Evolutionary conservation across 805 yeast species (phyloP).

Genomic region (Hyphopichia homilentoma): DNA sequence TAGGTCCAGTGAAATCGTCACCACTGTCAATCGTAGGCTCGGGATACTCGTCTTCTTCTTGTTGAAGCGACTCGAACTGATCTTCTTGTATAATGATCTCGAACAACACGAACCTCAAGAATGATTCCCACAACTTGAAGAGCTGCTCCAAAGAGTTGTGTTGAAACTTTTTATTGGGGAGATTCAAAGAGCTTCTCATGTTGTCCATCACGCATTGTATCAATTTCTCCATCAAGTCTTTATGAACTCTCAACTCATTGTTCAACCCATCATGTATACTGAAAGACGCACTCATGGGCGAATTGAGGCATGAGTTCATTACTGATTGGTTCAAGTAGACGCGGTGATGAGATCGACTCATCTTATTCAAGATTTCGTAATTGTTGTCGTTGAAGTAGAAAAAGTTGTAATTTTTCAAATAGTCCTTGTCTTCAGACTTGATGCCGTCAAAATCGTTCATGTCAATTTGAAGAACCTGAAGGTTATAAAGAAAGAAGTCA

Average conservation of each 20-base stretch:
- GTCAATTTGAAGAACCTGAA: slow-evolving; percentile 8
- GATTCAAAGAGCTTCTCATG: slow-evolving; percentile 9
- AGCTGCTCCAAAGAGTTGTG: slow-evolving; percentile 4
- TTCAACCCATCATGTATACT: slow-evolving; percentile 2
- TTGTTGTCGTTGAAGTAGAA: slow-evolving; percentile 19
- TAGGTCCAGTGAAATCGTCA: background rate
- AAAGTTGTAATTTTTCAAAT: slow-evolving; percentile 9
- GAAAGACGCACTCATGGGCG: background rate
- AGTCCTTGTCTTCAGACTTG: slow-evolving; percentile 2
- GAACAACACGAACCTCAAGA: slow-evolving; percentile 14
- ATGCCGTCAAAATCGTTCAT: slow-evolving; percentile 3
- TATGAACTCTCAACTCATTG: slow-evolving; percentile 8
- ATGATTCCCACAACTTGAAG: slow-evolving; percentile 17
- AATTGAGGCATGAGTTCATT: slow-evolving; percentile 5
- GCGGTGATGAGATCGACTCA: slow-evolving; percentile 12
- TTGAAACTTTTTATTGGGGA: slow-evolving; percentile 1
- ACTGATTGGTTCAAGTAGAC: slow-evolving; percentile 11
- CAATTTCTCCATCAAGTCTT: slow-evolving; percentile 9
- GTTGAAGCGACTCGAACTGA: background rate
- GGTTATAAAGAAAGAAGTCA: slow-evolving; percentile 19
- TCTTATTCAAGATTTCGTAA: slow-evolving; percentile 16
- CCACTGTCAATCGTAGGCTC: slow-evolving; percentile 3
- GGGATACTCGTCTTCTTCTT: slow-evolving; percentile 1
- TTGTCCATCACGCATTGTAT: slow-evolving; percentile 14
- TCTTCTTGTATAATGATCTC: slow-evolving; percentile 7